Evolutionary conservation across 169 alveolate species (phyloP), one percentile per base, ranked within the genome.

Genomic region (Plasmodium fragile): DNA sequence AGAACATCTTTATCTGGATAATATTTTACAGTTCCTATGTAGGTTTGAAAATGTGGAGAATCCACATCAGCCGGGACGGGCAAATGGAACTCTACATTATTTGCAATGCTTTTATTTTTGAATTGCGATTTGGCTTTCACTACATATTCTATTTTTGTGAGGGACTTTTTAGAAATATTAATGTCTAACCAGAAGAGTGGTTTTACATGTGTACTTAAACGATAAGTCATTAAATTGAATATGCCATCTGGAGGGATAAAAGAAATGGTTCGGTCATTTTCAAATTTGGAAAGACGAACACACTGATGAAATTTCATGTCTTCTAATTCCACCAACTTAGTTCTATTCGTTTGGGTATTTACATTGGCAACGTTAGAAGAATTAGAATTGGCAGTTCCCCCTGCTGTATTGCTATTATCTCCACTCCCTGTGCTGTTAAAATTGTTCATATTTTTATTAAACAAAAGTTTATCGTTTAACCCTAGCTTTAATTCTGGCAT

Each of bases 171-270:
- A 83, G 98, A 98, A 45, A 98, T 98, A 72, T 96, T 96, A 59
- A 98, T 98, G 93, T 99, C 99, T 52, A 99, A 98, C 98, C 99
- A 98, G 53, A 99, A 98, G 45, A 99, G 96, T 13, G 99, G 99
- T 92, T 99, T 99, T 18, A 99, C 99, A 69, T 96, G 97, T 30
- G 98, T 97, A 96, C 98, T 98, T 32, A 99, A 97, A 79, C 99
- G 97, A 95, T 99, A 99, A 18, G 99, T 97, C 99, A 99, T 99
- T 39, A 99, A 97, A 95, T 99, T 99, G 95, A 99, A 99, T 93
- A 98, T 99, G 11, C 99, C 99, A 95, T 99, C 99, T 16, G 99
- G 99, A 6, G 99, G 99, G 36, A 98, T 98, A 96, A 99, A 99
- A 77, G 99, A 97, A 45, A 99, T 99, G 25, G 99, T 98, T 87